Conservation (phyloP, 306 rosid genomes). For the Cucurbita argyrosperma region DNA sequence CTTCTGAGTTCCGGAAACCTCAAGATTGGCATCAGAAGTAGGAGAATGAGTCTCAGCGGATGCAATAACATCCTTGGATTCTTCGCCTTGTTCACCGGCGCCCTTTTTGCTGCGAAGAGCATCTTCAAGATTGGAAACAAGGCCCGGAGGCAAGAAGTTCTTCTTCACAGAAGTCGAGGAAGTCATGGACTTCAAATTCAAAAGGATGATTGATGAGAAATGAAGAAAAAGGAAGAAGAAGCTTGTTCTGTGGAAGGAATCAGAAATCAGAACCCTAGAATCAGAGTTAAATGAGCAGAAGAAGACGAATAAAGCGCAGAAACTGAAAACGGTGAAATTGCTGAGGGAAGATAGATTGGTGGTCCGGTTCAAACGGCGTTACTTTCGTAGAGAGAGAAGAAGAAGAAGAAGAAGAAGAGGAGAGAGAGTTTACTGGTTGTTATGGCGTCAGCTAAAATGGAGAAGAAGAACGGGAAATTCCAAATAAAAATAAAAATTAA, state of each 20-base stretch:
- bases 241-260: conserved; percentile 4
- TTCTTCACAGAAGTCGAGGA: conserved; percentile 31
- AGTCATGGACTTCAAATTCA: conserved; percentile 10
- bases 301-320: conserved; percentile 16
- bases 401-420: conserved; percentile 9
- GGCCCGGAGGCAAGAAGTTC: conserved; percentile 71
- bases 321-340: conserved; percentile 14
- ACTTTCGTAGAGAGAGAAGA: conserved; percentile 13
- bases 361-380: conserved; percentile 81
- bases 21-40: conserved; percentile 19
- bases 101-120: conserved; percentile 41
- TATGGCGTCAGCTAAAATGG: conserved; percentile 9
- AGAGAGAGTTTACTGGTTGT: neutral
- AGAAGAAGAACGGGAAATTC: neutral
- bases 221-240: neutral
- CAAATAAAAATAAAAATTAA: no score
- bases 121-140: conserved; percentile 81
- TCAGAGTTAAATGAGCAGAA: neutral
- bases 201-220: neutral
- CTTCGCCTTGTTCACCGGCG: conserved; percentile 5
- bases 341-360: conserved; percentile 15
- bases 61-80: conserved; percentile 25
- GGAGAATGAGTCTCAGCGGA: conserved; percentile 30
- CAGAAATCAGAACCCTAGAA: conserved; percentile 59
- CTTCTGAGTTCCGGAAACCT: conserved; percentile 23